A percentile compares a stretch with the other conserved stretches of the same genome.
Evolutionary conservation across 1,284 basidiomycete genomes (phyloP).

Genomic region (Ustilago hordei): DNA sequence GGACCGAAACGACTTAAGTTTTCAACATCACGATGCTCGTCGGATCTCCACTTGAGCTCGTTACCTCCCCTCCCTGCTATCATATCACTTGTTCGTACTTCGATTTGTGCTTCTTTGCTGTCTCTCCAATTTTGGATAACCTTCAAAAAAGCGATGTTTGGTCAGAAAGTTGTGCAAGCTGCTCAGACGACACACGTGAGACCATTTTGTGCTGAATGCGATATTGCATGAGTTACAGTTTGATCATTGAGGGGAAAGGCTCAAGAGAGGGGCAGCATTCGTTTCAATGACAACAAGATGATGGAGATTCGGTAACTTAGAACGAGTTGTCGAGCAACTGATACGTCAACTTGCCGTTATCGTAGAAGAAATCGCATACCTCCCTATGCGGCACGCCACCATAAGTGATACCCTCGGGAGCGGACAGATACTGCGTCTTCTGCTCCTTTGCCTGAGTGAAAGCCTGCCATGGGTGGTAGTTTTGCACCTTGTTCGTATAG

Average conservation of each 20-base stretch:
- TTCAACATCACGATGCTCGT: not conserved
- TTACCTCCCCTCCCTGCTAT: no score
- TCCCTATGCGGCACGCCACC: conserved; percentile 23
- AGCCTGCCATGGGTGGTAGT: conserved; percentile 22
- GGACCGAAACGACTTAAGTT: no score
- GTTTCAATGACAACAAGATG: not conserved
- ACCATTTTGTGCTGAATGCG: not conserved
- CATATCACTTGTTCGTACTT: not conserved
- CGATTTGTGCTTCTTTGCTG: no score
- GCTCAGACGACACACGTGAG: not conserved
- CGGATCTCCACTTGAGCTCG: not conserved
- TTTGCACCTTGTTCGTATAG: conserved; percentile 36
- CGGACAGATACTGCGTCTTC: conserved; percentile 31
- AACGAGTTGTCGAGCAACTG: conserved; percentile 33
- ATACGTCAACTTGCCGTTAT: conserved; percentile 22
- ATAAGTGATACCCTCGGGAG: conserved; percentile 18
- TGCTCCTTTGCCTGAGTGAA: not conserved
- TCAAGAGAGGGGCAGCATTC: not conserved
- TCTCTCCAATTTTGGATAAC: not conserved
- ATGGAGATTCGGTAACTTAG: not conserved
- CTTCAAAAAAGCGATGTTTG: not conserved
- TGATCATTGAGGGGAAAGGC: not conserved
- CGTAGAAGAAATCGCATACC: conserved; percentile 36
- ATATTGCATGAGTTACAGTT: not conserved
- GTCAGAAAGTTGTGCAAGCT: not conserved